Conservation (phyloP, 2,329 filamentous ascomycete species). For the Cylindrodendrum hubeiense region DNA sequence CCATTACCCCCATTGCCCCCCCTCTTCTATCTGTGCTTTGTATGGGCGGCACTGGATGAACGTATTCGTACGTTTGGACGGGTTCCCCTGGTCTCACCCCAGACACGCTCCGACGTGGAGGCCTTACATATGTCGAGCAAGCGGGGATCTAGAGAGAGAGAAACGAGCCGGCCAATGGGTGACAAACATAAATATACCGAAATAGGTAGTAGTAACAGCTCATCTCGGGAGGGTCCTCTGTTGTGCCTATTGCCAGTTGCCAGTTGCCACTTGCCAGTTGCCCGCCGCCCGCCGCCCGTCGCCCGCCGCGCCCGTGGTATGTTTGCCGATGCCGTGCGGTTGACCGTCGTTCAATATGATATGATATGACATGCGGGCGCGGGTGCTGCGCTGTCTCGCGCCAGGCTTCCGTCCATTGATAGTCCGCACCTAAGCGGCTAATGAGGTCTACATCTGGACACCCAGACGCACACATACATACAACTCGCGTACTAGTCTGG, state of each 20-base stretch:
- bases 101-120: slow-evolving; percentile 6
- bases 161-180: slow-evolving; percentile 8
- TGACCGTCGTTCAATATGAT: slow-evolving; percentile 10
- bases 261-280: too few relatives aligned
- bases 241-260: neutral
- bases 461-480: slow-evolving; percentile 3
- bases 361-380: slow-evolving; percentile 22
- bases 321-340: neutral
- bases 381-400: slow-evolving; percentile 14
- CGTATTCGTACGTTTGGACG: slow-evolving; percentile 7
- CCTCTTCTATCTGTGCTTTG: neutral
- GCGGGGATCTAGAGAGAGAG: neutral
- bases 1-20: neutral
- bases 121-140: slow-evolving; percentile 9
- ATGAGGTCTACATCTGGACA: slow-evolving; percentile 5
- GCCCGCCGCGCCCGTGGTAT: neutral
- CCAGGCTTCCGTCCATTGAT: slow-evolving; percentile 7
- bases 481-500: slow-evolving; percentile 14
- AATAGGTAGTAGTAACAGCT: slow-evolving; percentile 13
- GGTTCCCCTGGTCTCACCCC: slow-evolving; percentile 19
- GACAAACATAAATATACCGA: slow-evolving; percentile 2
- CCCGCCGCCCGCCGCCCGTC: neutral
- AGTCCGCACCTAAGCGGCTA: slow-evolving; percentile 15
- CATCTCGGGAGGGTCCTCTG: neutral
- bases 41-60: slow-evolving; percentile 13